phyloP scores from a whole-genome alignment of 176 grass and related monocot species.

The Typha latifolia region DNA sequence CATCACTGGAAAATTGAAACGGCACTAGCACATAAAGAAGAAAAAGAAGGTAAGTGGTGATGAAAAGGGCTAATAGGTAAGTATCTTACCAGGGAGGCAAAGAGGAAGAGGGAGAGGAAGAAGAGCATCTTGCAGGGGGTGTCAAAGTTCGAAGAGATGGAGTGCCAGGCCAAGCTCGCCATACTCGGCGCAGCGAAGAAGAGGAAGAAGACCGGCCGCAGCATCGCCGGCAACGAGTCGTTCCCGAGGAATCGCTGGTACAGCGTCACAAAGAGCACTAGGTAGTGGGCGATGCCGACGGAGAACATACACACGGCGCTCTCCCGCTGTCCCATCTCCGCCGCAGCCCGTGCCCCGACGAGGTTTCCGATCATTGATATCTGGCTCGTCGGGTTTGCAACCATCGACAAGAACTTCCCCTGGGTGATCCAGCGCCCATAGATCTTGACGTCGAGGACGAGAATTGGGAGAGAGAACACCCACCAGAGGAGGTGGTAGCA shows the following conservation, averaged over 20 bases:
- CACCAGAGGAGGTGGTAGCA: conserved; percentile 52
- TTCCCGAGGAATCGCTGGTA: conserved; percentile 69
- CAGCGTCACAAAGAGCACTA: conserved; percentile 77
- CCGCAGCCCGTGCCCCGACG: conserved; percentile 48
- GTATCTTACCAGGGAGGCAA: conserved; percentile 47
- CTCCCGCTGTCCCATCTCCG: conserved; percentile 68
- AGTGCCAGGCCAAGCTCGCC: conserved; percentile 61
- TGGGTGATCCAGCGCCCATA: conserved; percentile 90
- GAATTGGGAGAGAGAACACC: conserved; percentile 57
- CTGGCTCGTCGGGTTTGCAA: conserved; percentile 84
- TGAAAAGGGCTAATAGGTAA: no score
- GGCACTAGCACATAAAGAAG: no score
- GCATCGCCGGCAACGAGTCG: conserved; percentile 67
- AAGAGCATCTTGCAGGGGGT: conserved; percentile 83
- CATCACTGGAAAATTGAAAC: no score
- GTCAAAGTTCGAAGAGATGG: conserved; percentile 50
- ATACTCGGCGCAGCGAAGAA: conserved; percentile 80
- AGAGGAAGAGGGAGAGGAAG: conserved; percentile 87
- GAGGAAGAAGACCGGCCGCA: conserved; percentile 79
- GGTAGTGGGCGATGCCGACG: conserved; percentile 68
- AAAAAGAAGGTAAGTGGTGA: no score
- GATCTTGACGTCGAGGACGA: conserved; percentile 71
- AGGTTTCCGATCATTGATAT: conserved; percentile 85
- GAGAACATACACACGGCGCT: conserved; percentile 72
- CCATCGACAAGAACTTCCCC: conserved; percentile 68